A percentile compares a stretch with the other conserved stretches of the same genome.
Conservation (phyloP, 2,329 filamentous ascomycete genomes). For the Cadophora sp. region DNA sequence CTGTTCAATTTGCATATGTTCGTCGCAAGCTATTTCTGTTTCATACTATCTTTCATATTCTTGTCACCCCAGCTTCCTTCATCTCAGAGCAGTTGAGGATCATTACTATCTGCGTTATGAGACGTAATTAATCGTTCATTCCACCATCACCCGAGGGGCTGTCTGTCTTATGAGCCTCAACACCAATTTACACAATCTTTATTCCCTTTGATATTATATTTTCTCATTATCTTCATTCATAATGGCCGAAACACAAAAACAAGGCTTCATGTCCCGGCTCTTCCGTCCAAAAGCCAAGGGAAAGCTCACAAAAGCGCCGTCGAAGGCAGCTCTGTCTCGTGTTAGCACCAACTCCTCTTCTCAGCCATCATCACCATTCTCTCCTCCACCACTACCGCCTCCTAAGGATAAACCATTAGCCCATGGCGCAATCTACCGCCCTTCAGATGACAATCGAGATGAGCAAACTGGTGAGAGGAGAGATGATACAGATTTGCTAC, state of each 20-base stretch:
- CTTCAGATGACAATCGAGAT: constrained; percentile 30
- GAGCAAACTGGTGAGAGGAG: constrained; percentile 43
- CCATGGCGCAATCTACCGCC: constrained; percentile 28
- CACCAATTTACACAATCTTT: background rate
- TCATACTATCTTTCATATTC: background rate
- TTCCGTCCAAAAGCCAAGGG: constrained; percentile 16
- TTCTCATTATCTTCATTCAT: background rate
- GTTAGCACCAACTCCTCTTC: constrained; percentile 8
- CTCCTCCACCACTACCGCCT: constrained; percentile 1
- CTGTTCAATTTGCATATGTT: background rate
- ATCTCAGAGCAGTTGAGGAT: background rate
- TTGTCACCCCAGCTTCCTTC: background rate
- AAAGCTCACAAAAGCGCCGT: constrained; percentile 8
- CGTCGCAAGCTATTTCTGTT: background rate
- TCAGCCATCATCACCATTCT: constrained; percentile 9
- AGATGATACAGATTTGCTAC: constrained; percentile 43
- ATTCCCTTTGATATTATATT: background rate
- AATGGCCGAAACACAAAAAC: constrained; percentile 16
- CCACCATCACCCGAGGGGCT: no score
- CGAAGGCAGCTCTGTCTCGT: constrained; percentile 2
- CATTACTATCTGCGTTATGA: background rate
- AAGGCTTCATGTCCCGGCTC: constrained; percentile 12
- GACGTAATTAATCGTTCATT: background rate
- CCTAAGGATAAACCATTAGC: constrained; percentile 11
- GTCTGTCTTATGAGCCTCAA: background rate